Evolutionary conservation across 1,284 basidiomycete species (phyloP).

Genomic region (Ceratobasidium sp.): DNA sequence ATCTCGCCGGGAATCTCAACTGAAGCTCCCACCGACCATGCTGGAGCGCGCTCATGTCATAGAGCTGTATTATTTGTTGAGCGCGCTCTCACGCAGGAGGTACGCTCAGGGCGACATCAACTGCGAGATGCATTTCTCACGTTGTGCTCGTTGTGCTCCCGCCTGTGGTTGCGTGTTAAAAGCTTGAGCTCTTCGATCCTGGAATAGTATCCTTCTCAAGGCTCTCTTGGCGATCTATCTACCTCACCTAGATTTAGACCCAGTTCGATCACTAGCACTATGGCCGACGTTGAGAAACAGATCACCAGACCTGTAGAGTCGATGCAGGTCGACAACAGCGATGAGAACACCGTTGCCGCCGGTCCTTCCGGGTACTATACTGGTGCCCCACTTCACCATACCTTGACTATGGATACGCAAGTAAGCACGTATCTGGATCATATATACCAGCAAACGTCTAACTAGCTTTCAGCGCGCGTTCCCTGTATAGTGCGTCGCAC

Average conservation of each 20-base stretch:
- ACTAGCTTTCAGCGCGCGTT: conserved; percentile 12
- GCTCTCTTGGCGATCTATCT: not conserved
- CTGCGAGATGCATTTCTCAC: not conserved
- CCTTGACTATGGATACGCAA: conserved; percentile 17
- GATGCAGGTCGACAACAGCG: not conserved
- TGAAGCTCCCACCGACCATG: conserved; percentile 2
- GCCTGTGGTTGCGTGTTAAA: not conserved
- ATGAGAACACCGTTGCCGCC: not conserved
- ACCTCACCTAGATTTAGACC: not conserved
- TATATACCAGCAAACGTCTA: not conserved
- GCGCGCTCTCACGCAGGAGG: conserved; percentile 9
- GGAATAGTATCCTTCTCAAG: conserved; percentile 15
- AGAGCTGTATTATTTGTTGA: not conserved
- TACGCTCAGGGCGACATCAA: not conserved
- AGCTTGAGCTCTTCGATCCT: not conserved
- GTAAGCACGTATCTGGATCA: not conserved
- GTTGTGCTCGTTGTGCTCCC: not conserved
- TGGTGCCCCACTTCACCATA: not conserved
- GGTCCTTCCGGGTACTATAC: conserved; percentile 1
- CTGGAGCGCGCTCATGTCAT: conserved; percentile 2
- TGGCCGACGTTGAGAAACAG: conserved; percentile 32
- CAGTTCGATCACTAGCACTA: not conserved
- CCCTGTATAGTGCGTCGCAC: conserved; percentile 15
- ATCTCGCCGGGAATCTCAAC: conserved; percentile 19
- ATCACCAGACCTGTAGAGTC: not conserved